Conservation (phyloP, 352 stramenopile species). For the Plasmopara viticola region DNA sequence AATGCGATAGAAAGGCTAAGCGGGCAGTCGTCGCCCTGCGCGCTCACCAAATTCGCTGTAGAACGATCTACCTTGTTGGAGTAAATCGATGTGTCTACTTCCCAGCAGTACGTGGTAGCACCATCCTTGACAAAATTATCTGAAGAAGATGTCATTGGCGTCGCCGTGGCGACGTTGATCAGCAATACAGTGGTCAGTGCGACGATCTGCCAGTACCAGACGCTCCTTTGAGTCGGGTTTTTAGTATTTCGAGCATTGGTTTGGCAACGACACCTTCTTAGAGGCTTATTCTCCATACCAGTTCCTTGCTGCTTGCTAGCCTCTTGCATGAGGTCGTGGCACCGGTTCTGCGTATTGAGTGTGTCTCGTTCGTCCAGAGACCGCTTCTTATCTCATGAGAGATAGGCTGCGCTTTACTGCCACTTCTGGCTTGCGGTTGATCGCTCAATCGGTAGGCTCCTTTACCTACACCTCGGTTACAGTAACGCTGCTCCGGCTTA, state of each 20-base stretch:
- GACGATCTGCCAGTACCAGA: constrained; percentile 4
- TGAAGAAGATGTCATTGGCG: constrained; percentile 13
- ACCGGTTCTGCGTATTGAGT: constrained; percentile 10
- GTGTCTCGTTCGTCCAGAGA: constrained; percentile 12
- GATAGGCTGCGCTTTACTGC: constrained; percentile 17
- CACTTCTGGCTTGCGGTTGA: constrained; percentile 11
- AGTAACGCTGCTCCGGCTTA: not conserved
- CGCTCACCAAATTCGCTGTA: constrained; percentile 25
- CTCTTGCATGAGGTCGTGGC: constrained; percentile 16
- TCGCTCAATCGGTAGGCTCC: constrained; percentile 17
- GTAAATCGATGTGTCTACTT: constrained; percentile 50
- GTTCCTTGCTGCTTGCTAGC: constrained; percentile 8
- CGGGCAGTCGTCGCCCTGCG: constrained; percentile 43
- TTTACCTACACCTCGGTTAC: constrained; percentile 1
- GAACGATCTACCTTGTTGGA: constrained; percentile 39
- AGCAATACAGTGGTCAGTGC: constrained; percentile 10
- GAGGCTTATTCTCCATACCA: constrained; percentile 5
- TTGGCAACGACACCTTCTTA: constrained; percentile 9
- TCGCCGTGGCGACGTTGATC: constrained; percentile 11
- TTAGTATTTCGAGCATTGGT: constrained; percentile 2
- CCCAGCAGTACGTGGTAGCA: constrained; percentile 55
- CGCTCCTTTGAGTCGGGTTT: constrained; percentile 1
- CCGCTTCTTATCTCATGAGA: constrained; percentile 15
- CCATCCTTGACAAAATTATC: constrained; percentile 29
- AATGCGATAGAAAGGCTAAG: constrained; percentile 43